Base-by-base conservation (phyloP, 169 alveolate genomes). In the Cyclospora cayetanensis region DNA sequence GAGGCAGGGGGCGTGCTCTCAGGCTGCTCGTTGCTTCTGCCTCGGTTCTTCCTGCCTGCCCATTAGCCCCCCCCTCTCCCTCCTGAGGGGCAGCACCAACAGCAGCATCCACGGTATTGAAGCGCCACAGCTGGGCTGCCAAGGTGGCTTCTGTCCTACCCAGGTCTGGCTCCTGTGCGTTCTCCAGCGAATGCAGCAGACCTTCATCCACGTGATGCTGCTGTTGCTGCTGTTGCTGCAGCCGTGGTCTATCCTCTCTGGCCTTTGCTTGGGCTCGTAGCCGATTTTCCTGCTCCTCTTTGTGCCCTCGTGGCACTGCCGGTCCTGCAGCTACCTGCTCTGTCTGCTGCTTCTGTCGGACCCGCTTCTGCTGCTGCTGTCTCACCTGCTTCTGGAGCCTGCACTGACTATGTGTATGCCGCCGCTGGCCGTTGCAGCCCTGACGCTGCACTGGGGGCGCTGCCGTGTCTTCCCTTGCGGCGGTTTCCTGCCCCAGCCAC, bases 361-460 rank as follows among this genome's bases (percentile, higher is more conserved):
- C n/a, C 63, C 42, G 85, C 85, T 74, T 60, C 66, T 74, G 55
- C 41, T 42, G 85, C 85, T 20, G 85, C 85, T 74, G 55, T 15
- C 25, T 60, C 85, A 4, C 25, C 29, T 74, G 63, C 65, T 74
- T 60, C 65, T 25, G 65, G 25, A 41, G 29, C 53, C 65, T 39
- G 42, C 53, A 20, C 83, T 70, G 52, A 46, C 50, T 12, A 27
- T 42, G 55, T 70, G 55, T 34, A n/a, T 52, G 0, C 53, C 55
- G 50, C n/a, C 37, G 85, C 5, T 74, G 35, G 22, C 85, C 25
- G 65, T 1, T 63, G 76, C 37, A 18, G 27, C 7, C 5, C 11
- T 5, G 1, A 5, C 3, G 37, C 70, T 27, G 22, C 27, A 0
- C 27, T 20, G 70, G 70, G 70, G 70, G 70, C 9, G n/a, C 27